These are phyloP conservation scores for Solanum hybrid DNA, from an alignment of 305 asterid genomes.

Conservation along the genomic window DNA sequence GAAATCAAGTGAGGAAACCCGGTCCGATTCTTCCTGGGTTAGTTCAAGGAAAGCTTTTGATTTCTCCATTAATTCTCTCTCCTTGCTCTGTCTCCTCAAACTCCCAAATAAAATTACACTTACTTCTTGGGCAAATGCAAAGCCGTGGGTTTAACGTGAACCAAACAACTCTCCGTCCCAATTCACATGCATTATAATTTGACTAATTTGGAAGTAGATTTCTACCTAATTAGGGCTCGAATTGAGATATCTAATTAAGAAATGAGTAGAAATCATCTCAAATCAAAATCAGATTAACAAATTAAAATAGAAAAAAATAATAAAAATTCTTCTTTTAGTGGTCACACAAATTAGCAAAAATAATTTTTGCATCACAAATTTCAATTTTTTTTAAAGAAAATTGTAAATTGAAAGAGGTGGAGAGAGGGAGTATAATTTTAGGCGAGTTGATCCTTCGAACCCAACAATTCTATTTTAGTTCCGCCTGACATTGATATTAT, in stretches of 20 bases:
- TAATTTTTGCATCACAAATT: background rate
- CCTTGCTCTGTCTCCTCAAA: background rate
- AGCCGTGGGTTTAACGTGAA: background rate
- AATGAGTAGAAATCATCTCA: no score
- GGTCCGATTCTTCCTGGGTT: conserved; percentile 22
- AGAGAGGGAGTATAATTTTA: background rate
- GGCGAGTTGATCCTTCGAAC: background rate
- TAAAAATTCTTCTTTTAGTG: background rate
- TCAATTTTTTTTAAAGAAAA: background rate
- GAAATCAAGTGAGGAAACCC: conserved; percentile 29
- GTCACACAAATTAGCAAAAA: background rate
- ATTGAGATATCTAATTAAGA: no score
- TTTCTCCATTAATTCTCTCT: conserved; percentile 16
- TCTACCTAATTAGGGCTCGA: background rate
- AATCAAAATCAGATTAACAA: background rate
- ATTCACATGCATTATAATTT: background rate
- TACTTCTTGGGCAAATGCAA: background rate
- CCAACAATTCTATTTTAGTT: background rate
- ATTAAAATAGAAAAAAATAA: background rate
- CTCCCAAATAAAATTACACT: background rate
- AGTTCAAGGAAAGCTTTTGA: conserved; percentile 27
- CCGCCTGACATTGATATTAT: background rate
- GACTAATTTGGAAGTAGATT: background rate
- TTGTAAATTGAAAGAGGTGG: background rate
- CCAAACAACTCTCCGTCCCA: background rate